Conservation (phyloP, 306 rosid species). For the Nissolia schottii region DNA sequence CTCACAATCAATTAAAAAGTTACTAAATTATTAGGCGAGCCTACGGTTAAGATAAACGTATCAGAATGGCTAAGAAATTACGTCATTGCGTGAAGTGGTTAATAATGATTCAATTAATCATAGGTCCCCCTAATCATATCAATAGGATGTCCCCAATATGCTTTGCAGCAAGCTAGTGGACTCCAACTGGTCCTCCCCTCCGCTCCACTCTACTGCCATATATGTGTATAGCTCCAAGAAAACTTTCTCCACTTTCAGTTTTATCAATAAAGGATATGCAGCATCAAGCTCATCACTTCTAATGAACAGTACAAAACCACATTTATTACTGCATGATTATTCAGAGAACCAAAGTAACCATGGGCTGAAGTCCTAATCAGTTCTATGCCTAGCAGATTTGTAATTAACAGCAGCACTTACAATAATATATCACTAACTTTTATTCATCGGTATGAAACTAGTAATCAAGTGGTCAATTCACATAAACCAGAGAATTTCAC, state of each 20-base stretch:
- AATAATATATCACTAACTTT: not conserved
- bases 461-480: not conserved
- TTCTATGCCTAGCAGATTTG: not conserved
- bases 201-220: too few species aligned
- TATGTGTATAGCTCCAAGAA: too few species aligned
- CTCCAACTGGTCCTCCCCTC: slow-evolving; percentile 60
- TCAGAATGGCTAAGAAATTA: not conserved
- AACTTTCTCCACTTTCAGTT: slow-evolving; percentile 41
- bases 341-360: too few species aligned
- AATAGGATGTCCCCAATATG: slow-evolving; percentile 53
- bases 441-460: not conserved
- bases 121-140: too few species aligned
- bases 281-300: too few species aligned
- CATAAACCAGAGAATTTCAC: not conserved
- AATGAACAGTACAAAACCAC: too few species aligned
- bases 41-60: not conserved
- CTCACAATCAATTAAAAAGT: not conserved
- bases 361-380: not conserved
- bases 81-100: not conserved
- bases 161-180: slow-evolving; percentile 59
- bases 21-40: not conserved
- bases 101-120: not conserved
- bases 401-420: too few species aligned
- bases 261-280: too few species aligned
- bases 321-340: too few species aligned